Conservation (phyloP, 2,329 filamentous ascomycete genomes). For the Pseudopithomyces maydicus region DNA sequence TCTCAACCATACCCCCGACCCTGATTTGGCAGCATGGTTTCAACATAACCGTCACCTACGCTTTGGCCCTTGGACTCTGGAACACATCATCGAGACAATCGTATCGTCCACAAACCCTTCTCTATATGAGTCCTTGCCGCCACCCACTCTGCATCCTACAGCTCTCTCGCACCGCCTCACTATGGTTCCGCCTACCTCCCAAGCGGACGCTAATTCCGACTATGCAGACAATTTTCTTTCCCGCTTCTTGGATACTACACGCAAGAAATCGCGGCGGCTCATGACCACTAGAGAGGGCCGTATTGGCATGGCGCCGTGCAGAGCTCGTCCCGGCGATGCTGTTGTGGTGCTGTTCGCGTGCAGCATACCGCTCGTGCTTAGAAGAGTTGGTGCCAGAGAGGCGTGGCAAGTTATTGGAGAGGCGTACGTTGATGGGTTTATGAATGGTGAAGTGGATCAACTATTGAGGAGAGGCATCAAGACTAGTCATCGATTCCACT, state of each 20-base stretch:
- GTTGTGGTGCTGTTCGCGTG: slow-evolving; percentile 42
- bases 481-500: background rate
- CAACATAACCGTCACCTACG: slow-evolving; percentile 24
- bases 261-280: slow-evolving; percentile 36
- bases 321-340: slow-evolving; percentile 31
- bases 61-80: slow-evolving; percentile 22
- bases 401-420: slow-evolving; percentile 36
- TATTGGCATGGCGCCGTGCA: slow-evolving; percentile 37
- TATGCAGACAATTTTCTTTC: slow-evolving; percentile 29
- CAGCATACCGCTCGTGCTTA: slow-evolving; percentile 42
- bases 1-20: slow-evolving; percentile 16
- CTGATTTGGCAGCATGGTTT: slow-evolving; percentile 35
- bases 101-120: slow-evolving; percentile 2
- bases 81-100: slow-evolving; percentile 16
- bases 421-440: slow-evolving; percentile 31
- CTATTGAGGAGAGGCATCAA: background rate
- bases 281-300: slow-evolving; percentile 29
- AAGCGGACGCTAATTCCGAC: slow-evolving; percentile 14
- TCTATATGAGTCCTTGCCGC: slow-evolving; percentile 13
- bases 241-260: slow-evolving; percentile 34
- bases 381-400: slow-evolving; percentile 16
- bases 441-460: slow-evolving; percentile 31
- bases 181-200: slow-evolving; percentile 11
- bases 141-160: slow-evolving; percentile 9
- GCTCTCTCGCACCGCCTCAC: slow-evolving; percentile 6